Base-by-base conservation (phyloP, 305 asterid genomes). In the Plantago coronopus region DNA sequence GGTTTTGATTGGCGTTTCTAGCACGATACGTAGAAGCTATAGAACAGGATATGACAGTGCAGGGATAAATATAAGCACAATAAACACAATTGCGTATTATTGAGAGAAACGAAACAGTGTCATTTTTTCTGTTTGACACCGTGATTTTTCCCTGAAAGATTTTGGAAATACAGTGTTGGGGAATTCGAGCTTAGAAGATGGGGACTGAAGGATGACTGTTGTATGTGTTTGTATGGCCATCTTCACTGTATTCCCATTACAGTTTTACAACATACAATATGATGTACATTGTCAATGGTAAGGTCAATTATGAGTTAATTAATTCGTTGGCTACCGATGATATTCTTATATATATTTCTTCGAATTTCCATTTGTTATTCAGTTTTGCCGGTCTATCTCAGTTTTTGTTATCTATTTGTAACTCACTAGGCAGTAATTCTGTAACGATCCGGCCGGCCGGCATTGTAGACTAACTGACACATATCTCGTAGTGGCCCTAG, bases 111-210 rank as follows among this genome's bases (percentile, higher is more conserved):
- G n/a, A 21, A 56, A 59, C 61, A 59, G 71, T 67, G 68, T 67
- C 79, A 67, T 59, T 53, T 64, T 29, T 71, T 67, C 80, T 63
- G 63, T 51, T 62, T 63, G 80, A 60, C 67, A 71, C 67, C 13
- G 14, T 20, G 60, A 57, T 63, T 62, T 55, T 56, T 66, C 69
- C 62, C 48, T 20, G 55, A 46, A 54, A 67, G 69, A 72, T 60
- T 61, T 59, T 62, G 54, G 49, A 64, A 43, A 29, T 74, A 53
- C 73, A 54, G 17, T 40, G 45, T 44, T 56, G 64, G 75, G 57
- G 62, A 66, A 72, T 51, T 62, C 64, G 21, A 67, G 23, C 60
- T 56, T 64, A 21, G 64, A 56, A 37, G 58, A 44, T 48, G 55
- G 63, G 40, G 50, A 63, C 57, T 61, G 54, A 74, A 43, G 64